Conservation (phyloP, 1,284 basidiomycete species). For the Pyrrhoderma lamaoense region DNA sequence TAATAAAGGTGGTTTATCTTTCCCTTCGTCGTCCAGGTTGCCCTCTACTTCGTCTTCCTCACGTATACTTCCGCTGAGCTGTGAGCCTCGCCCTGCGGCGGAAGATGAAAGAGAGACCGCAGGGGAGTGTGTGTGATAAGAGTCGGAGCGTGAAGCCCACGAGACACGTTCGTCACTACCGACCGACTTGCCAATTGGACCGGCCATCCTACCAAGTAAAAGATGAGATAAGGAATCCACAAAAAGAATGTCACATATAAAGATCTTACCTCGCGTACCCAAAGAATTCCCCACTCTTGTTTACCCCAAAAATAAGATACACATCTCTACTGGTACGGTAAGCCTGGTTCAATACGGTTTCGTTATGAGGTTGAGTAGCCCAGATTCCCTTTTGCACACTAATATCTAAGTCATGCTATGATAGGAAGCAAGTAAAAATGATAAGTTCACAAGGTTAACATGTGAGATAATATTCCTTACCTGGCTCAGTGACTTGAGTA, state of each 20-base stretch:
- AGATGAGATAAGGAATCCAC: constrained; percentile 9
- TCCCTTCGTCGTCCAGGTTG: background rate
- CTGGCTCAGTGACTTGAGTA: constrained; percentile 82
- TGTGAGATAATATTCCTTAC: constrained; percentile 36
- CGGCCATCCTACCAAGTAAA: constrained; percentile 46
- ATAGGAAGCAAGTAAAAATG: constrained; percentile 12
- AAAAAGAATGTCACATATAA: constrained; percentile 1
- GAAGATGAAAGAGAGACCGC: constrained; percentile 25
- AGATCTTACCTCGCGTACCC: constrained; percentile 69
- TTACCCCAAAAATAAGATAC: constrained; percentile 85
- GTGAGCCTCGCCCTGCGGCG: constrained; percentile 18
- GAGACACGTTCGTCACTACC: constrained; percentile 38
- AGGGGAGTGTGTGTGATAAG: constrained; percentile 27
- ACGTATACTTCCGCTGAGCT: constrained; percentile 20
- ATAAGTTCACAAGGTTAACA: background rate
- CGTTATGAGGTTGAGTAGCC: constrained; percentile 94
- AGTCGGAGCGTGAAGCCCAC: constrained; percentile 48
- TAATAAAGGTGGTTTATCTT: constrained; percentile 15
- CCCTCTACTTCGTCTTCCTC: constrained; percentile 19
- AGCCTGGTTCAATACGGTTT: constrained; percentile 83
- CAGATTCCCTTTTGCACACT: constrained; percentile 80
- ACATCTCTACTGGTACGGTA: constrained; percentile 84
- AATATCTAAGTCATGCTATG: constrained; percentile 73
- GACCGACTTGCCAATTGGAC: constrained; percentile 42
- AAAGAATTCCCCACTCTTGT: constrained; percentile 86